Evolutionary conservation across 176 grass and related monocot genomes (phyloP), one percentile per base, ranked within the genome.

Genomic region (Elymus sibiricus): DNA sequence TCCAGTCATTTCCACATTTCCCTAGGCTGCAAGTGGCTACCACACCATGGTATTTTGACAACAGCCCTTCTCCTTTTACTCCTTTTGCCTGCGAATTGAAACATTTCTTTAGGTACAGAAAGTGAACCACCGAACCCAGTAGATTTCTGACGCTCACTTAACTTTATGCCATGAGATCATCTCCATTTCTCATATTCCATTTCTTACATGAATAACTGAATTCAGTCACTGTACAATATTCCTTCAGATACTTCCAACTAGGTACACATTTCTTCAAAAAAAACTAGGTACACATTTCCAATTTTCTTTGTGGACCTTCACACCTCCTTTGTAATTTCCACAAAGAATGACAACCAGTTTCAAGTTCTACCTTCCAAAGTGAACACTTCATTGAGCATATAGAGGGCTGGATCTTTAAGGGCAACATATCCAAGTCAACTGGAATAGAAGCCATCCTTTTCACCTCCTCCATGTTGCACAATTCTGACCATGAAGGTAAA

Each of bases 191-290:
- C 21, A 55, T 24, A 70, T 56, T 71, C 40, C 24, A 86, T 27
- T 32, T 11, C 73, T 65, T 82, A 84, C 76, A 15, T 88, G 56
- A 79, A 80, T 82, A 84, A 59, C 27, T 88, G 32, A 79, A 80
- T 75, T 58, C 16, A 69, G 60, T 27, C 39, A 70, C 1, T 28
- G 37, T 25, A 81, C n/a, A 37, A 24, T 83, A 49, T 27, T 31
- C 70, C 53, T 70, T 71, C 2, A 43, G 63, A 55, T 53, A 79
- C 55, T 79, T 71, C 22, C 14, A 65, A 10, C 64, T 78, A 49
- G 51, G 37, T 44, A 37, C 10, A 11, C 26, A 80, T 85, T 76
- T 60, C 47, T 37, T 37, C 35, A 4, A 37, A 37, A 37, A 37
- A 37, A 70, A 7, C 62, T 84, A 53, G 55, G 39, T 70, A 39